Percentiles rank a stretch among this genome's conserved stretches.
phyloP scores from a whole-genome alignment of 2,329 filamentous ascomycete genomes.

The Neonectria magnoliae region DNA sequence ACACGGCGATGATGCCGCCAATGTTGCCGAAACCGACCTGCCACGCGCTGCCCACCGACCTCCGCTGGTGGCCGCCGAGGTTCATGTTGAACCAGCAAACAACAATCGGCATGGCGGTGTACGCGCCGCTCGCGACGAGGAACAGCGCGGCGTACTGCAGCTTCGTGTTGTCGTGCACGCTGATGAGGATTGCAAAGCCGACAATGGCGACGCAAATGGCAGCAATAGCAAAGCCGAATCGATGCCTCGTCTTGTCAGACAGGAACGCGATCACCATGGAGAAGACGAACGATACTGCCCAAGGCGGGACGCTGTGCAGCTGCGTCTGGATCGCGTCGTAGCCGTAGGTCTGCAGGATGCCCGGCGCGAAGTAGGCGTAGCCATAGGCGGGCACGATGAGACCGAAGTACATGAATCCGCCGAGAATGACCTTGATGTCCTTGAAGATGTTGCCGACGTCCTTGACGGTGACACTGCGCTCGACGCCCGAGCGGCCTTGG shows the following conservation, averaged over 20 bases:
- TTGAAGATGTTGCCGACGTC: constrained; percentile 74
- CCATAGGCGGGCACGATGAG: constrained; percentile 81
- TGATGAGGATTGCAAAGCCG: constrained; percentile 80
- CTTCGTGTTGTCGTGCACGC: constrained; percentile 72
- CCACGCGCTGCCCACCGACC: constrained; percentile 78
- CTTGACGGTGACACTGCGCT: constrained; percentile 66
- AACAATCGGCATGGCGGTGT: constrained; percentile 89
- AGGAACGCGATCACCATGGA: constrained; percentile 78
- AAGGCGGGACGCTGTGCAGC: constrained; percentile 67
- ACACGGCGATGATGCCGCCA: constrained; percentile 81
- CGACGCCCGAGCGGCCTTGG: constrained; percentile 72
- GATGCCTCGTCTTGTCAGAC: constrained; percentile 78
- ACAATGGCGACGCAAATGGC: constrained; percentile 75
- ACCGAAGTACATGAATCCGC: constrained; percentile 84
- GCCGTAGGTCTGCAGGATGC: constrained; percentile 74
- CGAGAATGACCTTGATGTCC: constrained; percentile 78
- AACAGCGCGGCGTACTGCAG: constrained; percentile 85
- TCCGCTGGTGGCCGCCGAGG: constrained; percentile 75
- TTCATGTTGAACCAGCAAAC: constrained; percentile 89
- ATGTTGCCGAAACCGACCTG: constrained; percentile 84
- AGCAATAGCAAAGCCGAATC: constrained; percentile 76
- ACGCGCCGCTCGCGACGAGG: constrained; percentile 81
- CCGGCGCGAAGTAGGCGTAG: constrained; percentile 81
- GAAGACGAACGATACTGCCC: constrained; percentile 78
- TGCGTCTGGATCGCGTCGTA: constrained; percentile 68